Base-by-base conservation (phyloP, 2,329 filamentous ascomycete species). In the Trichoderma pleuroti region DNA sequence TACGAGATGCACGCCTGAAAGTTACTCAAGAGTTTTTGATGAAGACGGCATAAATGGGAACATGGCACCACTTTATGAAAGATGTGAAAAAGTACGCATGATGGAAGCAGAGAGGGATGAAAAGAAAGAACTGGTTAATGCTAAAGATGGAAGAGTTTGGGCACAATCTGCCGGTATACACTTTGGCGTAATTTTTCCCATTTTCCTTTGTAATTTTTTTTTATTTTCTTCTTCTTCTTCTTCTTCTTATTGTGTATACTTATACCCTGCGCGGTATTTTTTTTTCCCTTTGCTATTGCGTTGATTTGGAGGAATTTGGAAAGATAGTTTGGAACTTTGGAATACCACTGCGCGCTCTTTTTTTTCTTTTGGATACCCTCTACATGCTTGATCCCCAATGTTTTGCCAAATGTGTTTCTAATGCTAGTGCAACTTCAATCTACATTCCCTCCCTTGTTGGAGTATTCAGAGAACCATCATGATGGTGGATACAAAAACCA, bases 1-100 rank as follows among this genome's bases (percentile, higher is more conserved):
- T 76, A 85, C 72, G 72, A 71, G 32, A 34, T 26, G 18, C 68
- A 70, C 36, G 5, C 24, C 21, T 4, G 36, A 61, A 32, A 12
- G 16, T n/a, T n/a, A n/a, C n/a, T 14, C 30, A 30, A 34, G 39
- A 21, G 39, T 16, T 34, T 56, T 60, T 46, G 56, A 52, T 49
- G 21, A 49, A 34, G 56, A 52, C n/a, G 64, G 57, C n/a, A 39
- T 21, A 21, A n/a, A 59, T 28, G 28, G 28, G 5, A 49, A 21
- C 16, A 24, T 21, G 21, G 14, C 24, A 28, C 39, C 39, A 24
- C 12, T 52, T 39, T 34, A 34, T 21, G 39, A 61, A 46, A 21
- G 26, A 65, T 26, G 30, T 52, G 56, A 28, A 30, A 30, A 61
- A 61, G 12, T n/a, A n/a, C 9, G 16, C 26, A 46, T 18, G 8